Base-by-base conservation (phyloP, 345 rosid species). In the Gossypium herbaceum region DNA sequence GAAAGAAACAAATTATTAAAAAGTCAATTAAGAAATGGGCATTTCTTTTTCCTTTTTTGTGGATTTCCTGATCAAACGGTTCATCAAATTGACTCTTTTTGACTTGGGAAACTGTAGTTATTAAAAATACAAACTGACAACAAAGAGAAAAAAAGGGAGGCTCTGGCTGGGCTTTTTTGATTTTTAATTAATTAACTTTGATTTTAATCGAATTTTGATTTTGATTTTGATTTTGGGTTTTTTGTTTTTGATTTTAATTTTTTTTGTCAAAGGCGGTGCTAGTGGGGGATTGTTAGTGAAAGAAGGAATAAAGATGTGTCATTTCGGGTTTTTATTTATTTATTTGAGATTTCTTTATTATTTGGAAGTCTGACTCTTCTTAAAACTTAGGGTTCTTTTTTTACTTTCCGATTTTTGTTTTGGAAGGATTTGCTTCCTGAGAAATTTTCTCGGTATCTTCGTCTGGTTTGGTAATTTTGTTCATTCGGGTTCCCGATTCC, bases 61-160 rank as follows among this genome's bases (percentile, higher is more conserved):
- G 57, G 57, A 56, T 41, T 60, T 71, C 17, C 44, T 77, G 56
- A 76, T 51, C 68, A 43, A 58, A 25, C 59, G 71, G 59, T 62
- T 62, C 58, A 50, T 12, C 17, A 50, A 13, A 50, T 50, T 15
- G n/a, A 4, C 16, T 50, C 12, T 50, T 50, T 50, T 50, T 50
- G 54, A 3, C 54, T 50, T 50, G 54, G 55, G 70, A 59, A 79
- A 82, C 88, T 77, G 84, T 78, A 68, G 84, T 80, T n/a, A 72
- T 64, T 64, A 64, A n/a, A 64, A n/a, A 4, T 2, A 65, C 71
- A 78, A 72, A 79, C 84, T 77, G 83, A 81, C 79, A 68, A 71
- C 63, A 66, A 56, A 20, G 22, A 79, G 60, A 73, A 25, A 11
- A 57, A 39, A 64, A 15, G 63, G 22, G 34, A 69, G 17, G 12